A percentile compares a stretch with the other conserved stretches of the same genome.
Conservation (phyloP, 192 early-diverging fungal species). For the Entophlyctis helioformis region DNA sequence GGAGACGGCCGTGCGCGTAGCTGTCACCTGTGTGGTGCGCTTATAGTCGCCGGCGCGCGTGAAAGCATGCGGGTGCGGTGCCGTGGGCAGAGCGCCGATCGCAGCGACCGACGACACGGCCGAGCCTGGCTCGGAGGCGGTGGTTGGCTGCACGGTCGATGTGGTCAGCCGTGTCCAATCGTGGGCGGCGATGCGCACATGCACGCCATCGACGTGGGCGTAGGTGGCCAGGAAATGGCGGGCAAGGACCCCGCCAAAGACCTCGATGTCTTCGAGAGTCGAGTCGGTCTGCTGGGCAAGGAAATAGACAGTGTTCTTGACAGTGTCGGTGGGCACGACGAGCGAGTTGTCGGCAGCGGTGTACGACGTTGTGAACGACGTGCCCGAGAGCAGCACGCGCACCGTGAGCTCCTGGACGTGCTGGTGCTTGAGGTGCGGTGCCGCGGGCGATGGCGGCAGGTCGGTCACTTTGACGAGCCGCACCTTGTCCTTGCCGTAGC, state of each 20-base stretch:
- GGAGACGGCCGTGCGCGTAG: conserved; percentile 1
- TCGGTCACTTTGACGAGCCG: not conserved
- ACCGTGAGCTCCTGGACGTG: not conserved
- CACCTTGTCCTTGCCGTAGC: too few relatives aligned
- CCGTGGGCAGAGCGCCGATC: too few relatives aligned
- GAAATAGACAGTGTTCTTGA: conserved; percentile 68
- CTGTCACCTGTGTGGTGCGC: conserved; percentile 43
- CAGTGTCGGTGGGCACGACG: conserved; percentile 33
- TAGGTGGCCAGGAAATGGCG: conserved; percentile 62
- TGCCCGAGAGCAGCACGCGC: not conserved
- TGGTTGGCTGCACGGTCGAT: not conserved
- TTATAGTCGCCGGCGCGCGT: conserved; percentile 57
- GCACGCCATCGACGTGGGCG: conserved; percentile 48
- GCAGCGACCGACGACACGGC: not conserved
- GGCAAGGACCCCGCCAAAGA: conserved; percentile 57
- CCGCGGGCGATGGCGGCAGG: not conserved
- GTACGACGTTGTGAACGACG: not conserved
- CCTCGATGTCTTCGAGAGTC: conserved; percentile 56
- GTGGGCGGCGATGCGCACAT: conserved; percentile 57
- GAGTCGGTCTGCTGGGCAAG: conserved; percentile 54
- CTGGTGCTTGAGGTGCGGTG: not conserved
- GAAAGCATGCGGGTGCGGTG: conserved; percentile 56
- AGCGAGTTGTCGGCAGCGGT: not conserved
- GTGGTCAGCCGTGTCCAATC: conserved; percentile 58
- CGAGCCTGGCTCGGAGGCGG: conserved; percentile 29